Evolutionary conservation across 352 stramenopile genomes (phyloP).

Genomic region (Globisporangium lucens): DNA sequence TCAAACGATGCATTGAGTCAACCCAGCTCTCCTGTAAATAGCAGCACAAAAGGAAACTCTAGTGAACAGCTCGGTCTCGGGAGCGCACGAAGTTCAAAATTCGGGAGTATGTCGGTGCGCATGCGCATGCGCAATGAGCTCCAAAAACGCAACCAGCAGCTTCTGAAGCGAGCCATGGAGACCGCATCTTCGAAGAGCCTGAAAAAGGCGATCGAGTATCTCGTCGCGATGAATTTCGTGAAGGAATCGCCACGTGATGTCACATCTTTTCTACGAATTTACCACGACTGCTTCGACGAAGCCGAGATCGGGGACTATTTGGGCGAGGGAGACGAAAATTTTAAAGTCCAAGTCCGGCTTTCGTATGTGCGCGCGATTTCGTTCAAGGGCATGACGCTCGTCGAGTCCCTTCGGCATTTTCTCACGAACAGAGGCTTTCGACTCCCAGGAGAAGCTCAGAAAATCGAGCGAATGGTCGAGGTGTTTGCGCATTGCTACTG

Average conservation of each 20-base stretch:
- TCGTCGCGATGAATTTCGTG: conserved; percentile 86
- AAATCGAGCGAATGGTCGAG: conserved; percentile 97
- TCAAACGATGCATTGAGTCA: conserved; percentile 1
- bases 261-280: conserved; percentile 93
- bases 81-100: conserved; percentile 21
- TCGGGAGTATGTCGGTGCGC: conserved; percentile 59
- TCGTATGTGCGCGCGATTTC: conserved; percentile 95
- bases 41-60: neutral
- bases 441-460: conserved; percentile 97
- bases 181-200: conserved; percentile 78
- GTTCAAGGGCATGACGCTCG: conserved; percentile 97
- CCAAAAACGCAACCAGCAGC: conserved; percentile 78
- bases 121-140: conserved; percentile 84
- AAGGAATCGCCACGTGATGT: conserved; percentile 88
- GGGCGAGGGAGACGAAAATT: conserved; percentile 88
- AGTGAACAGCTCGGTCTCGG: neutral
- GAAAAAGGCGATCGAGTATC: conserved; percentile 85
- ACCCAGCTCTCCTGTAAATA: conserved; percentile 2
- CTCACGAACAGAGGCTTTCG: conserved; percentile 97
- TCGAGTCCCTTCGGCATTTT: conserved; percentile 96
- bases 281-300: conserved; percentile 92
- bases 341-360: conserved; percentile 91
- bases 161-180: conserved; percentile 78
- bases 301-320: conserved; percentile 94
- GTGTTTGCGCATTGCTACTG: conserved; percentile 98